Evolutionary conservation across 2,329 filamentous ascomycete genomes (phyloP), one percentile per base, ranked within the genome.

Genomic region (Botrytis aclada): DNA sequence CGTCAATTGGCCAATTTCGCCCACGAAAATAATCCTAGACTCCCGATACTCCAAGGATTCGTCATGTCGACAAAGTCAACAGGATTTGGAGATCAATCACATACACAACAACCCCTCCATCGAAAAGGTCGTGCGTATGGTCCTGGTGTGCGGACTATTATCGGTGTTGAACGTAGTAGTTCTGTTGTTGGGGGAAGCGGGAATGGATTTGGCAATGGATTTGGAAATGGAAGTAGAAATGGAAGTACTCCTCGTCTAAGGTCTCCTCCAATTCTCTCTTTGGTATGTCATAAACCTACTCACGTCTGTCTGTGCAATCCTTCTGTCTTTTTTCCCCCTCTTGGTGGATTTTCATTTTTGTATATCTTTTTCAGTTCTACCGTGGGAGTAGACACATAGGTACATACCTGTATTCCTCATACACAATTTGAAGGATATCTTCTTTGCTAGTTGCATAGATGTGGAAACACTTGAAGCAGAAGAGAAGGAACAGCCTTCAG

Each of bases 201-300:
- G 25, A n/a, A 54, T n/a, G 47, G 25, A 54, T 54, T 14, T 14
- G 47, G 47, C 47, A 54, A 54, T 54, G 47, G 47, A n/a, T 54
- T n/a, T 54, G 25, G 47, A 4, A 69, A 34, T 69, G 51, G 34
- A 12, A 58, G 3, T 60, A 14, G 37, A 5, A 60, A 32, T 43
- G 51, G 66, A 45, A 60, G 14, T 32, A 39, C 64, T 4, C 32
- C 47, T 54, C 64, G 54, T 29, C 47, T 67, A 67, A 67, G 54
- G 64, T 41, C 58, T 54, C 61, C 70, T 60, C 70, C 70, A 39
- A 72, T 56, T 22, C 66, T 72, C 22, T 72, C 62, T 41, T 41
- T 72, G 70, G 70, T 72, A 72, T 72, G 61, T 67, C 66, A 69
- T 45, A 56, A 43, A 54, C 5, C n/a, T 56, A 41, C 37, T 60